Evolutionary conservation across 305 asterid species (phyloP).

Genomic region (Fraxinus sp.): DNA sequence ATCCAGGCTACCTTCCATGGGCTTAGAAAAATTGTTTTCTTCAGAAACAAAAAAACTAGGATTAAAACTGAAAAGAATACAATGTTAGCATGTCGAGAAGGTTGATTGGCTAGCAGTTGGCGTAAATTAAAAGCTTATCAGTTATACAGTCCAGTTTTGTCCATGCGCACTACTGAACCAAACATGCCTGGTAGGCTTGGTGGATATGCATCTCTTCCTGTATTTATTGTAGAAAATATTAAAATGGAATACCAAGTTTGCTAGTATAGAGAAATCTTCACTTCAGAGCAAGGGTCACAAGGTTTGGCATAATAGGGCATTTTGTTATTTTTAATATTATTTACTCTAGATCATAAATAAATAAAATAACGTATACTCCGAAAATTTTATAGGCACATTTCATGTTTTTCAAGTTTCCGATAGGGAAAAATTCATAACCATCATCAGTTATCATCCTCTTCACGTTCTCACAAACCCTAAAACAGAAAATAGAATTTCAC

Average conservation of each 20-base stretch:
- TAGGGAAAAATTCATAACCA: not conserved
- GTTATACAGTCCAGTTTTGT: not conserved
- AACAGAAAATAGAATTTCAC: not conserved
- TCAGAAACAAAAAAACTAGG: not conserved
- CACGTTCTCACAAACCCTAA: not conserved
- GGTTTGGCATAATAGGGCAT: not conserved
- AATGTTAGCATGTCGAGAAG: not conserved
- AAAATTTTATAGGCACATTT: not conserved
- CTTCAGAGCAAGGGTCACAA: not conserved
- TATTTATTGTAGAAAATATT: not conserved
- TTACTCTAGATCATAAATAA: not conserved
- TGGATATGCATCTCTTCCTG: not conserved
- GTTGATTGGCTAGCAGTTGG: not conserved
- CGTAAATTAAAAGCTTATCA: not conserved
- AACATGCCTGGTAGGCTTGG: not conserved
- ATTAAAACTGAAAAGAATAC: not conserved
- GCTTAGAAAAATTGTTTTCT: conserved; percentile 19
- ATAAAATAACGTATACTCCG: not conserved
- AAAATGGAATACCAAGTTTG: not conserved
- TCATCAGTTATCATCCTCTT: not conserved
- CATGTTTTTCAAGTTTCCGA: not conserved
- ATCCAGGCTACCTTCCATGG: conserved; percentile 82
- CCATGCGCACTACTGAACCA: not conserved
- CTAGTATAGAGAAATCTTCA: not conserved
- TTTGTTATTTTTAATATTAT: no score